phyloP scores from a whole-genome alignment of 1,139 yeast genomes.

The Protomyces lactucae-debilis region DNA sequence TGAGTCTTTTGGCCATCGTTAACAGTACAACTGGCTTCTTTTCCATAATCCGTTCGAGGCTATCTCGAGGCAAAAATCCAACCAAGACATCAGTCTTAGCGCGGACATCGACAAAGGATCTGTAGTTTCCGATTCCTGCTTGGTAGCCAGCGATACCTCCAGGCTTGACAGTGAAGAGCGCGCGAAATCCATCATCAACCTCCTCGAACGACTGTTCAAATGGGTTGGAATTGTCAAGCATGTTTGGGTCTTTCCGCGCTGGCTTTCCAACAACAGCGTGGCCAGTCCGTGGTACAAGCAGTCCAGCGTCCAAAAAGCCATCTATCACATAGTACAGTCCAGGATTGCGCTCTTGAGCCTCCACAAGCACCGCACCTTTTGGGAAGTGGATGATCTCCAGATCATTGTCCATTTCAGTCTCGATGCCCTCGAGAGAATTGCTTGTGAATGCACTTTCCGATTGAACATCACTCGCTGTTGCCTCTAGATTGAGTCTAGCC shows the following conservation, averaged over 20 bases:
- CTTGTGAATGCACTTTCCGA: constrained; percentile 23
- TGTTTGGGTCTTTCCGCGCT: background rate
- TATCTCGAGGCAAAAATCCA: constrained; percentile 63
- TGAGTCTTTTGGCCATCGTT: constrained; percentile 68
- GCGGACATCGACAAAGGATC: constrained; percentile 66
- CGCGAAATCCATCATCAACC: constrained; percentile 31
- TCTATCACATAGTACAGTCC: constrained; percentile 78
- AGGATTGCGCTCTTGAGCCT: constrained; percentile 60
- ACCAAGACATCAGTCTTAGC: constrained; percentile 59
- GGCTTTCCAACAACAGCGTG: constrained; percentile 2
- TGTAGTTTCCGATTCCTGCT: constrained; percentile 72
- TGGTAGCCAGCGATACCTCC: constrained; percentile 90
- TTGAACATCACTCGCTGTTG: constrained; percentile 24
- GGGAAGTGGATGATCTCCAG: constrained; percentile 55
- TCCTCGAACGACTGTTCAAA: constrained; percentile 23
- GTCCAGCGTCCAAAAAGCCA: constrained; percentile 60
- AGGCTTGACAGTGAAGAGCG: constrained; percentile 55
- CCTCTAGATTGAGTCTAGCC: constrained; percentile 11
- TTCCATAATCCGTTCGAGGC: constrained; percentile 65
- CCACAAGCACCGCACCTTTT: constrained; percentile 55
- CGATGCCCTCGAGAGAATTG: constrained; percentile 41
- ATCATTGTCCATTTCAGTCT: constrained; percentile 59
- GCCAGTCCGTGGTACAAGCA: background rate
- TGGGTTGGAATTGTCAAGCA: constrained; percentile 1
- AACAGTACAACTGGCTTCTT: constrained; percentile 69